Conservation (phyloP, 352 stramenopile species). For the Pythium chondricola region DNA sequence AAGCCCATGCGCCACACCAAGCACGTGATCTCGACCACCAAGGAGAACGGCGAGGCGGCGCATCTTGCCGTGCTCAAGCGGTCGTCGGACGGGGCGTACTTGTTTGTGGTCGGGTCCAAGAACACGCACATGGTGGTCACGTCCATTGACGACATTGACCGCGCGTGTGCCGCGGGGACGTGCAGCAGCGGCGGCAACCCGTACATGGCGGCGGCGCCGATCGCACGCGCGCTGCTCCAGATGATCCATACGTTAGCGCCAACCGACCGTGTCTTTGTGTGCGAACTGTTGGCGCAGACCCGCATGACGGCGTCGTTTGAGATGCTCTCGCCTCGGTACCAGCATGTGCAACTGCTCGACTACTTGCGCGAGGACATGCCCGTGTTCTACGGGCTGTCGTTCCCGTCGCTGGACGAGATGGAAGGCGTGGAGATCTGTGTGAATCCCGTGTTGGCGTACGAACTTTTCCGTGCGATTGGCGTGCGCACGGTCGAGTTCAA, state of each 20-base stretch:
- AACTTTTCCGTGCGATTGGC: conserved; percentile 42
- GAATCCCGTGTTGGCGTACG: conserved; percentile 67
- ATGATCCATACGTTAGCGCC: conserved; percentile 30
- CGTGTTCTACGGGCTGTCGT: conserved; percentile 72
- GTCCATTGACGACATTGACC: conserved; percentile 43
- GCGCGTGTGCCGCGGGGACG: conserved; percentile 16
- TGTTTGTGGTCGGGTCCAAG: conserved; percentile 77
- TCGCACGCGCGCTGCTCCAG: conserved; percentile 41
- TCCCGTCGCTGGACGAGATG: conserved; percentile 35
- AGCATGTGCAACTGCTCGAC: conserved; percentile 74
- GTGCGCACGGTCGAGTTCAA: conserved; percentile 58
- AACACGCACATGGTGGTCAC: conserved; percentile 67
- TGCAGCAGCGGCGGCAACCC: conserved; percentile 26
- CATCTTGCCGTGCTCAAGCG: conserved; percentile 71
- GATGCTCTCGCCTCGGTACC: conserved; percentile 58
- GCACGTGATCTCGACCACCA: conserved; percentile 65
- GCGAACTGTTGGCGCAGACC: conserved; percentile 75
- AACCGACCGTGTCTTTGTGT: conserved; percentile 38
- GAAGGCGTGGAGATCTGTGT: conserved; percentile 62
- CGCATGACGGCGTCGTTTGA: conserved; percentile 73
- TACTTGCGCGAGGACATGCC: conserved; percentile 61
- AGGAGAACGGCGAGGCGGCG: conserved; percentile 75
- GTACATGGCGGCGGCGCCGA: conserved; percentile 42
- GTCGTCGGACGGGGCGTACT: conserved; percentile 44
- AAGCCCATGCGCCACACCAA: conserved; percentile 38